A percentile compares a stretch with the other conserved stretches of the same genome.
phyloP scores from a whole-genome alignment of 1,284 basidiomycete species.

The Melampsora larici-populina region DNA sequence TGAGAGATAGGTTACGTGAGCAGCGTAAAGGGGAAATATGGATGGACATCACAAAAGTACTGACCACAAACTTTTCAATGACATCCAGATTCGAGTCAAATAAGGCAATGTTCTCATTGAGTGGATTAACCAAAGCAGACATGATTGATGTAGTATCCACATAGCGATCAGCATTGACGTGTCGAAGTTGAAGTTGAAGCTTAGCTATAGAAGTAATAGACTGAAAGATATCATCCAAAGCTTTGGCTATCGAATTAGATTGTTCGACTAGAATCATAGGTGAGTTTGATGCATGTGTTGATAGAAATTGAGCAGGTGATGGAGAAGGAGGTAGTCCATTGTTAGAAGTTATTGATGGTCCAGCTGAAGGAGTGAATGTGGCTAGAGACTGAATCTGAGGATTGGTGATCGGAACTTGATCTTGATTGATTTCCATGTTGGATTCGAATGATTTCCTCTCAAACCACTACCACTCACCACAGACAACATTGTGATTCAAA shows the following conservation, averaged over 20 bases:
- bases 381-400: too few relatives aligned
- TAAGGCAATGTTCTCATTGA: neutral
- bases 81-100: neutral
- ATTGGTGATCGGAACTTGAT: too few relatives aligned
- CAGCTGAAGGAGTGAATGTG: too few relatives aligned
- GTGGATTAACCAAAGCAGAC: neutral
- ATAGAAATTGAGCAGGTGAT: neutral
- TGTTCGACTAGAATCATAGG: neutral
- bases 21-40: neutral
- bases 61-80: slow-evolving; percentile 1
- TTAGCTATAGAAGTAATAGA: neutral
- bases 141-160: neutral
- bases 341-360: too few relatives aligned
- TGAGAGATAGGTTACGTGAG: neutral
- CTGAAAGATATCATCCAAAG: neutral
- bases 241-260: neutral
- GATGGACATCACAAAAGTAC: neutral
- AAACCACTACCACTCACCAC: too few relatives aligned
- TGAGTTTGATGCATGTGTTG: neutral
- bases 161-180: neutral
- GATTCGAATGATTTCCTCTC: too few relatives aligned
- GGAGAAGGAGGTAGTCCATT: too few relatives aligned
- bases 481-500: too few relatives aligned
- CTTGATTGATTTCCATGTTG: too few relatives aligned
- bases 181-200: neutral